These are phyloP conservation scores for Priceomyces fermenticarens DNA, from an alignment of 805 yeast species.

Conservation along the genomic window DNA sequence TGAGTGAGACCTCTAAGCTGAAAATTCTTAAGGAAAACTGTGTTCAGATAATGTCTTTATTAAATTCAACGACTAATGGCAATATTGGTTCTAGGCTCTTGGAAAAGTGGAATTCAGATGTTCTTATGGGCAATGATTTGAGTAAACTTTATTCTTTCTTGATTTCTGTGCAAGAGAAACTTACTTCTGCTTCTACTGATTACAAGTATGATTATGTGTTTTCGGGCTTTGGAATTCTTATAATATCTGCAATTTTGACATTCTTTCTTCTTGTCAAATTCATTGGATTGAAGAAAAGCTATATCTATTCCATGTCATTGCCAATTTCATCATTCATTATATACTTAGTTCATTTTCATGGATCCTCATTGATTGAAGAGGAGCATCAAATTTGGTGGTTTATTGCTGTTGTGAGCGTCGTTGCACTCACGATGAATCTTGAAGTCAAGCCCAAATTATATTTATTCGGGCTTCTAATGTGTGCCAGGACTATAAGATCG, in stretches of 20 bases:
- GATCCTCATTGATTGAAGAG: slow-evolving; percentile 78
- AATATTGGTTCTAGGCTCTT: slow-evolving; percentile 4
- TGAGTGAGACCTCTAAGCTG: slow-evolving; percentile 24
- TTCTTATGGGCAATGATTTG: slow-evolving; percentile 6
- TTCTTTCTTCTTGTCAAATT: no score
- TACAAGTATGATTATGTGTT: slow-evolving; percentile 57
- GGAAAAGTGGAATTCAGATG: slow-evolving; percentile 2
- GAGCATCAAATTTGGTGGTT: slow-evolving; percentile 97
- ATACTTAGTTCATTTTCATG: slow-evolving; percentile 74
- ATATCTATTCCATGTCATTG: neutral
- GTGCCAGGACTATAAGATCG: slow-evolving; percentile 62
- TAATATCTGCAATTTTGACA: slow-evolving; percentile 21
- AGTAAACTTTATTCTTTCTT: slow-evolving; percentile 32
- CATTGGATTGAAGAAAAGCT: no score
- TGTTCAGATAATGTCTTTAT: slow-evolving; percentile 49
- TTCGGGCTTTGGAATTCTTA: slow-evolving; percentile 25
- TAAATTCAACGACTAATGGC: slow-evolving; percentile 36
- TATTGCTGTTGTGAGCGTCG: slow-evolving; percentile 16
- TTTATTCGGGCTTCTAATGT: slow-evolving; percentile 17
- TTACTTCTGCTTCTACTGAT: slow-evolving; percentile 66
- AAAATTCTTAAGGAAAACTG: slow-evolving; percentile 53
- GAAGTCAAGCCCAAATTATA: slow-evolving; percentile 3
- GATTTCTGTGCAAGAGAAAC: slow-evolving; percentile 41
- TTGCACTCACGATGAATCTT: slow-evolving; percentile 8
- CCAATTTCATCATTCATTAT: slow-evolving; percentile 39